Percentiles rank a stretch among this genome's conserved stretches.
These are phyloP conservation scores for Leucocoprinus sp. DNA, from an alignment of 768 basidiomycete genomes.

Conservation along the genomic window DNA sequence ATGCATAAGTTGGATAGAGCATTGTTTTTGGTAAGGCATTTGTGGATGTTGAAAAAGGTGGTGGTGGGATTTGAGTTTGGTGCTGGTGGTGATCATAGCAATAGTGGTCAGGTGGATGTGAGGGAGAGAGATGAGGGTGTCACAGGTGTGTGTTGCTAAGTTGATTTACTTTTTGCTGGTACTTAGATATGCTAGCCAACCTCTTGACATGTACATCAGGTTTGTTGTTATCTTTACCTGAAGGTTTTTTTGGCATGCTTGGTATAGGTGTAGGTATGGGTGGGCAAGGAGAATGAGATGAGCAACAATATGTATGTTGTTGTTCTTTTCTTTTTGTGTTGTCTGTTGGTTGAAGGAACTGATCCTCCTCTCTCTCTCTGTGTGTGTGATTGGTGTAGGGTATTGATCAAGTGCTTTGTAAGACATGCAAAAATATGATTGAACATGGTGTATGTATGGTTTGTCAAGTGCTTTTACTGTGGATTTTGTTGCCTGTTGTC, in stretches of 20 bases:
- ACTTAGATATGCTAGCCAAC: constrained; percentile 44
- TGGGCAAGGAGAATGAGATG: constrained; percentile 42
- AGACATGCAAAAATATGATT: constrained; percentile 81
- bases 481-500: constrained; percentile 45
- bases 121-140: no score
- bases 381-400: constrained; percentile 41
- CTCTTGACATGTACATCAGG: constrained; percentile 55
- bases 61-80: constrained; percentile 59
- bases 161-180: neutral
- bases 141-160: constrained; percentile 35
- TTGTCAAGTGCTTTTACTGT: constrained; percentile 51
- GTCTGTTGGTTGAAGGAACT: no score
- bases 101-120: no score
- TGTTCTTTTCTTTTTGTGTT: neutral
- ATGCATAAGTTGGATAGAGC: constrained; percentile 57
- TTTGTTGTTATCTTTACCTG: constrained; percentile 43
- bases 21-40: constrained; percentile 84
- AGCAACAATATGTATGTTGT: constrained; percentile 55
- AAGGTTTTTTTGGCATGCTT: constrained; percentile 61
- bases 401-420: constrained; percentile 80
- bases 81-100: constrained; percentile 17
- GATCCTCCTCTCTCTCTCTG: no score
- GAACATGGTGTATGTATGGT: constrained; percentile 47
- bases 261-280: no score
- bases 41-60: constrained; percentile 89